These are phyloP conservation scores for Colletotrichum gigasporum DNA, from an alignment of 2,329 filamentous ascomycete species.

Conservation along the genomic window DNA sequence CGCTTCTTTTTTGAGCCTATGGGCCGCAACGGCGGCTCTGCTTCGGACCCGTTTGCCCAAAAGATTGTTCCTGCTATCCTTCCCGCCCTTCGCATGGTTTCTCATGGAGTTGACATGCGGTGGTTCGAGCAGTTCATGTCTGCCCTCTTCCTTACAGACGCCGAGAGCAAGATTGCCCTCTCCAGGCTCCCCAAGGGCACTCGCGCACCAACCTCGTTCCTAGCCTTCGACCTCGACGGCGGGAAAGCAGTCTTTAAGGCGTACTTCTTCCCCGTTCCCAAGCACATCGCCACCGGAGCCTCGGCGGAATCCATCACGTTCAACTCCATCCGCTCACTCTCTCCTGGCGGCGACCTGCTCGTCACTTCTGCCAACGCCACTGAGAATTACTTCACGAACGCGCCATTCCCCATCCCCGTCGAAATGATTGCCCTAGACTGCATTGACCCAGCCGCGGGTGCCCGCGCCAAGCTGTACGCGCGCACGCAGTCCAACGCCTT, in stretches of 20 bases:
- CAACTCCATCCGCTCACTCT: constrained; percentile 35
- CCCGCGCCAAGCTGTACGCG: constrained; percentile 39
- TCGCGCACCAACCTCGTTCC: constrained; percentile 36
- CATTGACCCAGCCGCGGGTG: constrained; percentile 36
- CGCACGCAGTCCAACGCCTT: constrained; percentile 37
- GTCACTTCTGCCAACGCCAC: constrained; percentile 32
- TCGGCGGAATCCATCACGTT: constrained; percentile 35
- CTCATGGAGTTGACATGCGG: constrained; percentile 19
- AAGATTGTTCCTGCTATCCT: constrained; percentile 28
- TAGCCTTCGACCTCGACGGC: constrained; percentile 38
- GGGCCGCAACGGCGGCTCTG: constrained; percentile 26
- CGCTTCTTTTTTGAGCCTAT: constrained; percentile 33
- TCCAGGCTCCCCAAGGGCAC: constrained; percentile 31
- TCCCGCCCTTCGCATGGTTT: constrained; percentile 19
- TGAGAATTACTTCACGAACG: constrained; percentile 33
- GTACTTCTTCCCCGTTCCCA: constrained; percentile 38
- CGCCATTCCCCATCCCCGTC: constrained; percentile 34
- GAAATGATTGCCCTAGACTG: constrained; percentile 40
- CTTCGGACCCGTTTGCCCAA: constrained; percentile 28
- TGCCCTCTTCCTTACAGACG: constrained; percentile 34
- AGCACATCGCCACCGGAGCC: constrained; percentile 35
- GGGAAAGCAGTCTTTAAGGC: constrained; percentile 35
- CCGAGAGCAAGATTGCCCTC: constrained; percentile 22
- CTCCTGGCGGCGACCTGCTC: constrained; percentile 32
- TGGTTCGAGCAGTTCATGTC: constrained; percentile 37